Evolutionary conservation across 129 eudicot species (phyloP).

Genomic region (Dittrichia graveolens): DNA sequence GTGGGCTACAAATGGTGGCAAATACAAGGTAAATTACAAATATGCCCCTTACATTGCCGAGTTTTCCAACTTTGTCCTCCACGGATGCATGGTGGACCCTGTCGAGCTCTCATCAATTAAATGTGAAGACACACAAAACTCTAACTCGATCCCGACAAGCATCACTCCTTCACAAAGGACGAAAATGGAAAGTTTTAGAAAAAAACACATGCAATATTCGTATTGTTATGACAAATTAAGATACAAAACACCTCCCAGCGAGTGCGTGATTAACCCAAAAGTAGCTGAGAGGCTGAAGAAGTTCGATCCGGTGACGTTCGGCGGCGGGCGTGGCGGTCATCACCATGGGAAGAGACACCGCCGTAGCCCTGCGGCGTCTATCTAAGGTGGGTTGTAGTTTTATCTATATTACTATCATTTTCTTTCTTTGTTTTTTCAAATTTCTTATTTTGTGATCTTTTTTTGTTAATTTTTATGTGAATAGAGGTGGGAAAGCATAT

Average conservation of each 20-base stretch:
- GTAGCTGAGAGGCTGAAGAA: conserved; percentile 64
- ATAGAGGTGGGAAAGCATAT: conserved; percentile 32
- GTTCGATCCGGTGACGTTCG: conserved; percentile 82
- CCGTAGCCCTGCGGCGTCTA: conserved; percentile 39
- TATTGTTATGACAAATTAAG: conserved; percentile 78
- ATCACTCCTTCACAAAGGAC: conserved; percentile 50
- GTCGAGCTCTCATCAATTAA: conserved; percentile 45
- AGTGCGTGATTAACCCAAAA: conserved; percentile 61
- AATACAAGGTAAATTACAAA: conserved; percentile 81
- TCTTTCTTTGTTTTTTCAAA: conserved; percentile 14
- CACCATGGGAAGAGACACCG: conserved; percentile 61
- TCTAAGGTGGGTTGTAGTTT: conserved; percentile 31
- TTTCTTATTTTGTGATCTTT: conserved; percentile 23
- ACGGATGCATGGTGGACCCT: conserved; percentile 86
- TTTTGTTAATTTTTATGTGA: conserved; percentile 39
- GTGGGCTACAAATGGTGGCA: conserved; percentile 97
- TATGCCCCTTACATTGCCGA: conserved; percentile 84
- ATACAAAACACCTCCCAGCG: conserved; percentile 67
- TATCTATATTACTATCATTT: conserved; percentile 23
- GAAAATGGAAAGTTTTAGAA: conserved; percentile 71
- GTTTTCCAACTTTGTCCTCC: conserved; percentile 83
- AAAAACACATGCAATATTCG: conserved; percentile 77
- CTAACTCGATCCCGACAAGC: conserved; percentile 42
- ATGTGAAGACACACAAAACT: conserved; percentile 43
- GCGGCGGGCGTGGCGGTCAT: conserved; percentile 50